These are phyloP conservation scores for Phycomyces nitens DNA, from an alignment of 192 early-diverging fungal genomes.

Conservation along the genomic window DNA sequence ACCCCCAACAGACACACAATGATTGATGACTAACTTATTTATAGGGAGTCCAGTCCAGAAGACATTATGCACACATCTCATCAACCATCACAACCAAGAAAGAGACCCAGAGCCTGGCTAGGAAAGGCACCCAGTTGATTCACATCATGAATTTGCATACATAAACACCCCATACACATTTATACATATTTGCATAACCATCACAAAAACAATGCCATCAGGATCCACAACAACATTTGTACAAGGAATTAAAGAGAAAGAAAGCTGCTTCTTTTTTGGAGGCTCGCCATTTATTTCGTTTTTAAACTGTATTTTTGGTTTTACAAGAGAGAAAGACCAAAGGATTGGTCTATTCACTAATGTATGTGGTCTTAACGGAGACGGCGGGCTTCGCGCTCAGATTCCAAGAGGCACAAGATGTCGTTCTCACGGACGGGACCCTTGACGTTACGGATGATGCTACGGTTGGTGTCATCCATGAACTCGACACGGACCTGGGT, in stretches of 20 bases:
- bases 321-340: neutral
- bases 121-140: slow-evolving; percentile 5
- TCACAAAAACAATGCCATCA: too few species aligned
- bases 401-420: slow-evolving; percentile 95
- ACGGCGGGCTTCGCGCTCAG: slow-evolving; percentile 98
- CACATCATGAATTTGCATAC: neutral
- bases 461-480: slow-evolving; percentile 92
- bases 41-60: neutral
- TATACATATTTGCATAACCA: neutral
- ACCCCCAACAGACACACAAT: neutral
- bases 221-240: too few species aligned
- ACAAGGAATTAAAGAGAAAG: neutral
- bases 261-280: neutral
- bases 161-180: neutral
- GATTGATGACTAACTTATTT: too few species aligned
- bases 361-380: slow-evolving; percentile 72
- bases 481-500: slow-evolving; percentile 99
- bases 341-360: neutral
- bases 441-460: slow-evolving; percentile 99
- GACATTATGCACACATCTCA: neutral
- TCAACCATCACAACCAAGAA: neutral
- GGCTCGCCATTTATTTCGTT: slow-evolving; percentile 7
- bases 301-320: slow-evolving; percentile 6
- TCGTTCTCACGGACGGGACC: slow-evolving; percentile 98
- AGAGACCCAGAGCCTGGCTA: slow-evolving; percentile 15